Evolutionary conservation across 2,329 filamentous ascomycete genomes (phyloP), one percentile per base, ranked within the genome.

Genomic region (Epicoccum nigrum): DNA sequence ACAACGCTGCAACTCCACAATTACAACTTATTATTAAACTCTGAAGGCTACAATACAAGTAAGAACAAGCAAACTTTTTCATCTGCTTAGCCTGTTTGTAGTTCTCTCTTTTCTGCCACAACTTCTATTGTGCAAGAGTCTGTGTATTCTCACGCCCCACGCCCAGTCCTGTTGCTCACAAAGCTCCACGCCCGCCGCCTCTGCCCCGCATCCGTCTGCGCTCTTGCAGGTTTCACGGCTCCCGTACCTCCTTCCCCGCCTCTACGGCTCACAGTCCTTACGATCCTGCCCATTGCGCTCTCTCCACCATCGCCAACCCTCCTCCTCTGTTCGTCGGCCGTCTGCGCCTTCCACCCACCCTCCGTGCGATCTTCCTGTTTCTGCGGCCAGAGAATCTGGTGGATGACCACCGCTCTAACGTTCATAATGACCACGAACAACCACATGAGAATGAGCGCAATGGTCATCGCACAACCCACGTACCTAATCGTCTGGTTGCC

Each of bases 301-400:
- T 65, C 63, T 4, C 43, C 61, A 2, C 56, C 59, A 34, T 60
- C 65, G 16, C 51, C 62, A 8, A 55, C 33, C 45, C 57, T 61
- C 48, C 67, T 56, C 33, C 56, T 55, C 46, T 69, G 66, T 35
- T 67, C 66, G 27, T 69, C 68, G 9, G 62, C 62, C 44, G 55
- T 65, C 17, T 68, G 65, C 44, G 67, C 60, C 42, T 62, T 71
- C 72, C 84, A 86, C 0, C 83, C 83, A 34, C 84, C 84, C 60
- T 86, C 84, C 21, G 83, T 80, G 43, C 81, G 77, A 70, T 86
- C 84, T 63, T 86, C 83, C 25, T 87, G 86, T 67, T 86, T 88
- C 68, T 85, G 82, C 4, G 89, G 89, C 88, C 88, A 92, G 1
- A 93, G 72, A n/a, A 94, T 81, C 65, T 91, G 82, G 57, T 79